Base-by-base conservation (phyloP, 768 basidiomycete species). In the Lanmaoa rubissima region DNA sequence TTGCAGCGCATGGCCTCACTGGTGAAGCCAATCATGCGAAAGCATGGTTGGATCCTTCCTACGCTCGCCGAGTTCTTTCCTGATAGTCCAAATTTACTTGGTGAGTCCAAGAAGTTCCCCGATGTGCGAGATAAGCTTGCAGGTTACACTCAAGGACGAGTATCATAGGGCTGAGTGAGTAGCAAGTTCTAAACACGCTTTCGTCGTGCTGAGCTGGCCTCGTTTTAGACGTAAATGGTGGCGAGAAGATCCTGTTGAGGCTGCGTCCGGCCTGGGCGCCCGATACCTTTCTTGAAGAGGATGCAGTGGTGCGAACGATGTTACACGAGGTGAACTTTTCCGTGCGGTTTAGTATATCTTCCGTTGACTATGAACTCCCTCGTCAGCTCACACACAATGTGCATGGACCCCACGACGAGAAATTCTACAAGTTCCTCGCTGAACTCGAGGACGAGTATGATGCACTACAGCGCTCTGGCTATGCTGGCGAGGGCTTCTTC, bases 1-100 rank as follows among this genome's bases (percentile, higher is more conserved):
- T 78, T 94, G 38, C 81, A 88, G 62, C 79, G 80, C 59, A 78
- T 91, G 32, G 86, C 88, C 1, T 85, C 86, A 2, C 78, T 92
- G 48, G 92, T 96, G 48, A 95, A 94, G 70, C 95, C 95, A 8
- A 93, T 98, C 61, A 97, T 97, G 94, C 78, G 86, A 55, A 91
- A 87, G 61, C 87, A 87, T 62, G 74, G 74, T 5, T 98, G 94
- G 94, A 78, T 80, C 28, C 76, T 93, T 28, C 88, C 90, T 28
- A 78, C 84, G 1, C 82, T 92, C n/a, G 76, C 85, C n/a, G 91
- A 96, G 71, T 94, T 95, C 78, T 92, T 90, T 63, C 93, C 93
- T 5, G 82, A 85, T 11, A 82, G 82, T 50, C 80, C 85, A 0
- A 84, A 78, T 66, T 75, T 96, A 19, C 74, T 93, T 32, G 92